Evolutionary conservation across 257 asterid species (phyloP), one percentile per base, ranked within the genome.

Genomic region (Cordia subcordata): DNA sequence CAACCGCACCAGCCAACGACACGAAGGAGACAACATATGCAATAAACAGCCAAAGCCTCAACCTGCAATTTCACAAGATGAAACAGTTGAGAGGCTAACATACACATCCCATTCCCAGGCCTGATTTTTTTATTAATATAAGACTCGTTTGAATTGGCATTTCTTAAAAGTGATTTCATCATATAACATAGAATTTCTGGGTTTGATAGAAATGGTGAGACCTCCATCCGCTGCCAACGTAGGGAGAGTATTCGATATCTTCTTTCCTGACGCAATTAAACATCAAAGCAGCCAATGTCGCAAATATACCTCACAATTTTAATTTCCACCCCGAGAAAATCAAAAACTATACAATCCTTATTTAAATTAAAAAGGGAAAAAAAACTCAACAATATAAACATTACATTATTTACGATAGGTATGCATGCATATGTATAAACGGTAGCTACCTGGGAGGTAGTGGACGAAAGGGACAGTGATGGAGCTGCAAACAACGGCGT

Each of bases 221-320:
- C 96, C 99, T 92, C 97, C 97, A 92, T 71, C 84, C 99, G 53
- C 99, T 97, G 57, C 89, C 99, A 23, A 86, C 99, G 60, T 92
- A 92, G 0, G 99, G 99, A 22, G 97, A 88, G 77, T 88, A 88
- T 60, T 92, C 99, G 54, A 92, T 80, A 67, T 88, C 97, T 65
- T 86, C 99, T 70, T 85, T 92, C 68, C 83, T 82, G 64, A 92
- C 95, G 76, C 95, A 88, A 79, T 92, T 92, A 75, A 88, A 92
- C 97, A 92, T 92, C 84, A 92, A 63, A 58, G 94, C 96, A 61
- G 99, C 88, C 67, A 92, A 71, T 23, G 99, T 84, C 8, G 99
- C 99, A 62, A 88, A 92, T 45, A 92, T 88, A 62, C 99, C 99
- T 92, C 60, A 70, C 12, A 39, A 57, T 16, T 45, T 22, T 2